phyloP scores from a whole-genome alignment of 345 rosid genomes.

The Cardamine occulta region DNA sequence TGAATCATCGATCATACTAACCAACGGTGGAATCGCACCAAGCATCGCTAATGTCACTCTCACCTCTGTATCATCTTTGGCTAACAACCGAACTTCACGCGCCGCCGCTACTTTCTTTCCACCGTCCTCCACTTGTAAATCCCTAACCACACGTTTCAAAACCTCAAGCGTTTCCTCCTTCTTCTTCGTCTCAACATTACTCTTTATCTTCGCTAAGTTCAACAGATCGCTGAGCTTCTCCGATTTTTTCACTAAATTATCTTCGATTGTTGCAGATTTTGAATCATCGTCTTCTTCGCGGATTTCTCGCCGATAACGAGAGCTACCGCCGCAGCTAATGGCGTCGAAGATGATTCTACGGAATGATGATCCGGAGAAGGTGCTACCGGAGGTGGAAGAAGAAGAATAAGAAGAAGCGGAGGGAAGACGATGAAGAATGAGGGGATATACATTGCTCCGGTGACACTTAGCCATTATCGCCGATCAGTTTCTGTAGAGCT shows the following conservation, averaged over 20 bases:
- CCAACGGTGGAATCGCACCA: conserved; percentile 89
- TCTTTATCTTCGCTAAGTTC: conserved; percentile 65
- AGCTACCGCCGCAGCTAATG: conserved; percentile 77
- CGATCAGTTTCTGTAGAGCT: conserved; percentile 33
- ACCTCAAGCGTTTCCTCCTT: conserved; percentile 68
- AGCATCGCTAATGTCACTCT: conserved; percentile 79
- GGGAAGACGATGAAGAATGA: conserved; percentile 54
- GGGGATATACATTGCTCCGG: conserved; percentile 63
- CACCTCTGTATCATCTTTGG: conserved; percentile 69
- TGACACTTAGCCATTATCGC: conserved; percentile 74
- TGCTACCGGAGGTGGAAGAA: conserved; percentile 41
- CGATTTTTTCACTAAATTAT: conserved; percentile 37
- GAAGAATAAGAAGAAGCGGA: conserved; percentile 42
- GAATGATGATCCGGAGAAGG: conserved; percentile 64
- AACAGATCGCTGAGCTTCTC: conserved; percentile 83
- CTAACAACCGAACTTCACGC: conserved; percentile 59
- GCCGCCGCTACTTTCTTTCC: conserved; percentile 55
- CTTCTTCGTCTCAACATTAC: conserved; percentile 58
- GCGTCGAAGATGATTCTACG: conserved; percentile 73
- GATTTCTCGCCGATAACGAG: conserved; percentile 51
- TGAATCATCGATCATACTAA: conserved; percentile 69
- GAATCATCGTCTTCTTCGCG: conserved; percentile 39
- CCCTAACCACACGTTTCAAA: conserved; percentile 63
- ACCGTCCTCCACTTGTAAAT: conserved; percentile 50
- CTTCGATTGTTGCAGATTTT: conserved; percentile 20